Base-by-base conservation (phyloP, 208 protist genomes). In the Acanthamoeba triangularis region DNA sequence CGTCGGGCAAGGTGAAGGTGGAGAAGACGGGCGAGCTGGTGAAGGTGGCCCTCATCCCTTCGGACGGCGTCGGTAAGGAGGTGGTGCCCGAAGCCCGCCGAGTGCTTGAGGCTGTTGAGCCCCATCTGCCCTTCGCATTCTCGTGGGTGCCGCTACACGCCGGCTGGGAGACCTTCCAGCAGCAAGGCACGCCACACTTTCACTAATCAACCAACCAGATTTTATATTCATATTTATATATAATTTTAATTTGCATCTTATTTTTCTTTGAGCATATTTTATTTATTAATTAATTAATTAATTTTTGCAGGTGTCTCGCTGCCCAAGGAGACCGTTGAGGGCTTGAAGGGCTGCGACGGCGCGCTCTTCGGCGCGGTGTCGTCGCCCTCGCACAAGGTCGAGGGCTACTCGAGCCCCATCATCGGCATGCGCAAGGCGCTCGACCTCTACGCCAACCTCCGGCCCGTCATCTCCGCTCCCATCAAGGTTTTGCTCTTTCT, bases 371-470 rank as follows among this genome's bases (percentile, higher is more conserved):
- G 96, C 20, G 88, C 96, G 7, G 96, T 97, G 33, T 95, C 90
- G 54, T 96, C 76, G 72, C 96, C 96, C 28, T 95, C 85, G 25
- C 95, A 97, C 93, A 65, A 37, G 25, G 95, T 96, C 11, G 96
- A 94, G 49, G 95, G 95, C 14, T 97, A 96, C 74, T 96, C 94
- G 35, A 95, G 88, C 37, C 96, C 96, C 49, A 97, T 97, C 82
- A 95, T 97, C 61, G 88, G 82, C n/a, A 78, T 97, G 76, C 92
- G 96, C 49, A 96, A 96, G 44, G 63, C 93, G 23, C 94, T 97
- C 13, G 96, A 97, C 52, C 67, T 97, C 47, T 97, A 96, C 63
- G 96, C 96, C 28, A 97, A 97, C 74, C 80, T 97, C n/a, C 93
- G 96, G 25, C 96, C 96, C 47, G 90, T 96, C 37, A 72, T 96